phyloP scores from a whole-genome alignment of 805 yeast genomes.

The Kodamaea laetipori region DNA sequence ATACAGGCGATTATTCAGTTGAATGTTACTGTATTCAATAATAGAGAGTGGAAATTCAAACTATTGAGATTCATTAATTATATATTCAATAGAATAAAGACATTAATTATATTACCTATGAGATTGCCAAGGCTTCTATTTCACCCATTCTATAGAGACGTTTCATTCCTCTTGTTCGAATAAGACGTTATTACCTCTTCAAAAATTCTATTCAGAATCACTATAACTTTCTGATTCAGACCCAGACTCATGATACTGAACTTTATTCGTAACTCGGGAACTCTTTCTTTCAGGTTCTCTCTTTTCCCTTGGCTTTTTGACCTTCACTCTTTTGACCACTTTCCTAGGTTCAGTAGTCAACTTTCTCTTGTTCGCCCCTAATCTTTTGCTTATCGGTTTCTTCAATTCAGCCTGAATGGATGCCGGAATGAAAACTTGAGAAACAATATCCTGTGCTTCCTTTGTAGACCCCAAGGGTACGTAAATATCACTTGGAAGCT shows the following conservation, averaged over 20 bases:
- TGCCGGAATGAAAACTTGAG: constrained; percentile 59
- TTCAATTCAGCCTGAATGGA: constrained; percentile 40
- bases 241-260: constrained; percentile 34
- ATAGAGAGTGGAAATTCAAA: too few relatives aligned
- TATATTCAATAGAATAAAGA: too few relatives aligned
- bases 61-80: too few relatives aligned
- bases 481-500: constrained; percentile 69
- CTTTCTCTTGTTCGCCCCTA: constrained; percentile 16
- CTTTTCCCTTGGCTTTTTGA: constrained; percentile 23
- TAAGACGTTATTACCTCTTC: too few relatives aligned
- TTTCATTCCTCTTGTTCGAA: too few relatives aligned
- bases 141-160: too few relatives aligned
- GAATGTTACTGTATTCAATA: too few relatives aligned
- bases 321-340: constrained; percentile 15
- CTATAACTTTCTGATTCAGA: constrained; percentile 8
- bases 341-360: constrained; percentile 11
- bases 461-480: constrained; percentile 57
- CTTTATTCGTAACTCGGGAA: constrained; percentile 32
- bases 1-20: too few relatives aligned
- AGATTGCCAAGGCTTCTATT: too few relatives aligned
- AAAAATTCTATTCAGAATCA: constrained; percentile 7
- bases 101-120: too few relatives aligned
- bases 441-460: constrained; percentile 59
- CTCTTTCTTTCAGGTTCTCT: constrained; percentile 47
- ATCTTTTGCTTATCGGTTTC: constrained; percentile 23